phyloP scores from a whole-genome alignment of 2,329 filamentous ascomycete genomes.

The Colletotrichum spinosum region DNA sequence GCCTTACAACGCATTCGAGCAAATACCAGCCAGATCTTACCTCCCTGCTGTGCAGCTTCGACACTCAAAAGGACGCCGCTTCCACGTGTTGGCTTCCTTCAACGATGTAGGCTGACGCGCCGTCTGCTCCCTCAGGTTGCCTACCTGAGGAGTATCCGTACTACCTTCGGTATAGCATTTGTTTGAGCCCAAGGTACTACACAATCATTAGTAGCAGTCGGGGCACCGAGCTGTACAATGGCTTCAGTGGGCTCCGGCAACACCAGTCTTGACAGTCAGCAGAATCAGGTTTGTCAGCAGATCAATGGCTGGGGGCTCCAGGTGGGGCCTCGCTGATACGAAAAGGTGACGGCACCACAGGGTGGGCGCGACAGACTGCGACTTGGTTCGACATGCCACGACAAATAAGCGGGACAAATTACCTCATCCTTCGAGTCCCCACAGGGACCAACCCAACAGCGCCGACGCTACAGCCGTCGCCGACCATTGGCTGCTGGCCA shows the following conservation, averaged over 20 bases:
- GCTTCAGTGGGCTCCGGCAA: not conserved
- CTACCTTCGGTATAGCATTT: too few relatives aligned
- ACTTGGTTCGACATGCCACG: not conserved
- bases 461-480: too few relatives aligned
- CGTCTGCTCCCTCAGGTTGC: too few relatives aligned
- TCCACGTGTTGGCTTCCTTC: too few relatives aligned
- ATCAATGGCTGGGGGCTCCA: not conserved
- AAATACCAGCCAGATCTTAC: too few relatives aligned
- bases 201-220: not conserved
- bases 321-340: constrained; percentile 8
- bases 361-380: not conserved
- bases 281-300: constrained; percentile 20
- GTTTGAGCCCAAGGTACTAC: too few relatives aligned
- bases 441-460: constrained; percentile 13
- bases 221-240: not conserved
- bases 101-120: too few relatives aligned
- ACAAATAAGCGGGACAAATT: constrained; percentile 20
- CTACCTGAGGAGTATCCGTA: too few relatives aligned
- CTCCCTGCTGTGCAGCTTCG: too few relatives aligned
- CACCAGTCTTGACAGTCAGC: constrained; percentile 26
- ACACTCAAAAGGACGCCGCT: too few relatives aligned
- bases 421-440: constrained; percentile 28
- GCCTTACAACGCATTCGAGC: too few relatives aligned
- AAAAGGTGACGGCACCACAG: constrained; percentile 8
- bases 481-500: too few relatives aligned